These are phyloP conservation scores for Anacardium occidentale DNA, from an alignment of 345 rosid species.

Conservation along the genomic window DNA sequence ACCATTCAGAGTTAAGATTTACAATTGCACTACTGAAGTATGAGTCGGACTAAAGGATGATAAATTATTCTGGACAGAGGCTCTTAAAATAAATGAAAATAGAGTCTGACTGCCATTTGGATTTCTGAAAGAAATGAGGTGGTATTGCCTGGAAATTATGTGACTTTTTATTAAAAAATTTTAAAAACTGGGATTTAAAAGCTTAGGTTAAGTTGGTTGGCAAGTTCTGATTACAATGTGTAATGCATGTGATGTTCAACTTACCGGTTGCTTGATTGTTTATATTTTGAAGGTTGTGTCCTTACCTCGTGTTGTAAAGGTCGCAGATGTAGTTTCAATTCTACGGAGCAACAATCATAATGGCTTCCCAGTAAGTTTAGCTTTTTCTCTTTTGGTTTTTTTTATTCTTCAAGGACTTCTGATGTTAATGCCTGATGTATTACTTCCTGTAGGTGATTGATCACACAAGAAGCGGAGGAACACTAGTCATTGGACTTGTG, in stretches of 20 bases:
- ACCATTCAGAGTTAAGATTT: background rate
- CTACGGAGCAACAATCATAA: constrained; percentile 83
- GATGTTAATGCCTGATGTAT: constrained; percentile 6
- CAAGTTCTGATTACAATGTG: background rate
- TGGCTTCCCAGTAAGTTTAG: constrained; percentile 79
- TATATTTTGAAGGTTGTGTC: constrained; percentile 66
- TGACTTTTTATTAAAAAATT: background rate
- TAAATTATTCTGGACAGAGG: too few relatives aligned
- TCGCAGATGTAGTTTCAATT: constrained; percentile 80
- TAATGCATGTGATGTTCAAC: constrained; percentile 1
- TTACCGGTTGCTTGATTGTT: constrained; percentile 3
- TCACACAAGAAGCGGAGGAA: constrained; percentile 85
- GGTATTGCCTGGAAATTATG: background rate
- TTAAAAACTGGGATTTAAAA: background rate
- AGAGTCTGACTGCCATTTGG: constrained; percentile 4
- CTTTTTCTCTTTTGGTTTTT: constrained; percentile 10
- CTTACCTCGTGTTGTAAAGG: constrained; percentile 80
- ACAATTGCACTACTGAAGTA: background rate
- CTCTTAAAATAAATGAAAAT: too few relatives aligned
- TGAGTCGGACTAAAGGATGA: too few relatives aligned
- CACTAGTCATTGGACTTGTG: constrained; percentile 84
- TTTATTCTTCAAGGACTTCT: constrained; percentile 9
- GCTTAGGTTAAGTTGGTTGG: background rate
- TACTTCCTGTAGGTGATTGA: constrained; percentile 64
- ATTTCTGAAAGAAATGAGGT: background rate